Evolutionary conservation across 1,284 basidiomycete genomes (phyloP), one percentile per base, ranked within the genome.

Genomic region (Earliella scabrosa): DNA sequence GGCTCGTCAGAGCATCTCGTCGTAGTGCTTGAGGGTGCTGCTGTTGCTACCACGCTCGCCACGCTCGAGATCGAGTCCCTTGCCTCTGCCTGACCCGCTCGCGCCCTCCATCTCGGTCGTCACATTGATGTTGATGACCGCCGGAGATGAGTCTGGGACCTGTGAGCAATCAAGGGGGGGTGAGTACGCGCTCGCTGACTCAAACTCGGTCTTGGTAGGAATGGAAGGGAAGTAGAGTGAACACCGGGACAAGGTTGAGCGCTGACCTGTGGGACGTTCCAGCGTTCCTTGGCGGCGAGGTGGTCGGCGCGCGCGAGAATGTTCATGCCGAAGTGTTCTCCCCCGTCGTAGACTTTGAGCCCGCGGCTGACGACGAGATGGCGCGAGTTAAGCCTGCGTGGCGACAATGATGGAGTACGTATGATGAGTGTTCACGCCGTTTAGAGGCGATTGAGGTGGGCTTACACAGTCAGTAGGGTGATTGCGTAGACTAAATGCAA

Each of bases 181-280:
- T 31, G 29, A 31, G 29, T 31, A 31, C 29, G 29, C 29, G 13
- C 29, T n/a, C n/a, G n/a, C n/a, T n/a, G n/a, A n/a, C n/a, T n/a
- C n/a, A n/a, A n/a, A n/a, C n/a, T n/a, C n/a, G n/a, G 29, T 31
- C 6, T 7, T 31, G 29, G 29, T 31, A 13, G 35, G 35, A 14
- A 7, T 8, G n/a, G n/a, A n/a, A 8, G 35, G 8, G 6, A 18
- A 38, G 35, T n/a, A n/a, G n/a, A n/a, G n/a, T n/a, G n/a, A n/a
- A n/a, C n/a, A n/a, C n/a, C n/a, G n/a, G n/a, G n/a, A n/a, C n/a
- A n/a, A n/a, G n/a, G n/a, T n/a, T n/a, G 35, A 38, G n/a, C 2
- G 27, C 29, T 7, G 8, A 56, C 54, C 26, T 50, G 49, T 10
- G 55, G 55, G 18, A 57, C 49, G 41, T 57, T 52, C 55, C 55